Evolutionary conservation across 768 basidiomycete species (phyloP).

Genomic region (Suillus weaverae): DNA sequence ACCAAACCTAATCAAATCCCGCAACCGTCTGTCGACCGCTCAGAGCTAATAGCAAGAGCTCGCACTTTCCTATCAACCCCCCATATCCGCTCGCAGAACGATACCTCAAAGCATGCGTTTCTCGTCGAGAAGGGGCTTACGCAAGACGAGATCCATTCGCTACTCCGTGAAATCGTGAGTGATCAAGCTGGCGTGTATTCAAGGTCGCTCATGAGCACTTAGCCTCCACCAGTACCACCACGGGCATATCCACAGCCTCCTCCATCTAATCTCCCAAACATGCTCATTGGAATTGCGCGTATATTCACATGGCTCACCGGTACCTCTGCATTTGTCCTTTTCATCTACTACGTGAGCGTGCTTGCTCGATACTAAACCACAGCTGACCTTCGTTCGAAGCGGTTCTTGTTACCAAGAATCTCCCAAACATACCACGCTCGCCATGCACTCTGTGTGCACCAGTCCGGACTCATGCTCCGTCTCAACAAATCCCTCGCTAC

Average conservation of each 20-base stretch:
- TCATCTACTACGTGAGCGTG: conserved; percentile 64
- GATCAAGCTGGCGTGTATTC: background rate
- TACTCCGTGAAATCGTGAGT: conserved; percentile 59
- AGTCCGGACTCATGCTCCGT: conserved; percentile 52
- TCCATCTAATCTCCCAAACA: conserved; percentile 66
- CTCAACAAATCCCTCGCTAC: conserved; percentile 56
- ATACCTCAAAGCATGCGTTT: conserved; percentile 57
- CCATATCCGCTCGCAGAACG: conserved; percentile 60
- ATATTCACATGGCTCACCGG: conserved; percentile 68
- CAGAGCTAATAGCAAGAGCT: conserved; percentile 53
- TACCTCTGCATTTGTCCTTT: conserved; percentile 54
- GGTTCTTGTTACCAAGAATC: conserved; percentile 68
- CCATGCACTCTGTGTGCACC: conserved; percentile 59
- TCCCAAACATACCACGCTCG: conserved; percentile 59
- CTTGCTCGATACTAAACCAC: conserved; percentile 1
- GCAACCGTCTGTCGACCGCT: conserved; percentile 26
- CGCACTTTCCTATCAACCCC: conserved; percentile 67
- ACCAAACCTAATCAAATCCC: background rate
- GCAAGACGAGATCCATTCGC: conserved; percentile 55
- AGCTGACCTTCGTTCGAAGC: conserved; percentile 40
- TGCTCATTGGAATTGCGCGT: conserved; percentile 61
- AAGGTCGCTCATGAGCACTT: conserved; percentile 14
- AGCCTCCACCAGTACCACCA: conserved; percentile 59
- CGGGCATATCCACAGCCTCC: conserved; percentile 70
- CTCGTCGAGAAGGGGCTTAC: conserved; percentile 69